A percentile compares a stretch with the other conserved stretches of the same genome.
These are phyloP conservation scores for Fragaria nilgerrensis DNA, from an alignment of 306 rosid species.

Conservation along the genomic window DNA sequence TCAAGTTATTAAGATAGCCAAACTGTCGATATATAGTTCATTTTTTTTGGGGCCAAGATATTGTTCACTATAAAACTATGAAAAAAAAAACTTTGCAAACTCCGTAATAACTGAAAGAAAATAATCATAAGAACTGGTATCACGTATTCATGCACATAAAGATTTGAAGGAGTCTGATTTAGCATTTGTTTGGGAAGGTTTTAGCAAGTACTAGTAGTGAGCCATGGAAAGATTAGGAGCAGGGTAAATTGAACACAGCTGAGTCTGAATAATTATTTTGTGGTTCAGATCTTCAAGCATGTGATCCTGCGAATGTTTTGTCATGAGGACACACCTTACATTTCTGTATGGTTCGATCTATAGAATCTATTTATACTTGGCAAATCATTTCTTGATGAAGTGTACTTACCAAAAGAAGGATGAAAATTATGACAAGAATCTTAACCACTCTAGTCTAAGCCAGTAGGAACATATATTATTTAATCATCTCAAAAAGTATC, in stretches of 20 bases:
- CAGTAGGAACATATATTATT: not conserved
- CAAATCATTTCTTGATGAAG: not conserved
- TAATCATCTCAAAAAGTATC: not conserved
- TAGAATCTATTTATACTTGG: not conserved
- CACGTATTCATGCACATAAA: not conserved
- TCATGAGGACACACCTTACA: not conserved
- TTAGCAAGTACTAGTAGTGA: not conserved
- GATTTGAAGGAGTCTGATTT: not conserved
- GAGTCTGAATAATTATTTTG: not conserved
- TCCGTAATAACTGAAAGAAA: not conserved
- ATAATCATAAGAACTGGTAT: not conserved
- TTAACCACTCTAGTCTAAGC: not conserved
- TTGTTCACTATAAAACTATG: not conserved
- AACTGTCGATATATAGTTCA: not conserved
- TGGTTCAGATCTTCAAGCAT: slow-evolving; percentile 8
- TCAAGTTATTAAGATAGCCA: not conserved
- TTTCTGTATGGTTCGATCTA: not conserved
- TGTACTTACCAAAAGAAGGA: not conserved
- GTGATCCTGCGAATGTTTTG: not conserved
- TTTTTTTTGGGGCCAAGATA: not conserved
- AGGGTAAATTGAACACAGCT: not conserved
- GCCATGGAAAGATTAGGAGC: not conserved
- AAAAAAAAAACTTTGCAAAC: not conserved
- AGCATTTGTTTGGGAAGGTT: not conserved
- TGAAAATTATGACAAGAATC: not conserved